Evolutionary conservation across 202 grass and related monocot species (phyloP).

Genomic region (Dendrocalamus latiflorus): DNA sequence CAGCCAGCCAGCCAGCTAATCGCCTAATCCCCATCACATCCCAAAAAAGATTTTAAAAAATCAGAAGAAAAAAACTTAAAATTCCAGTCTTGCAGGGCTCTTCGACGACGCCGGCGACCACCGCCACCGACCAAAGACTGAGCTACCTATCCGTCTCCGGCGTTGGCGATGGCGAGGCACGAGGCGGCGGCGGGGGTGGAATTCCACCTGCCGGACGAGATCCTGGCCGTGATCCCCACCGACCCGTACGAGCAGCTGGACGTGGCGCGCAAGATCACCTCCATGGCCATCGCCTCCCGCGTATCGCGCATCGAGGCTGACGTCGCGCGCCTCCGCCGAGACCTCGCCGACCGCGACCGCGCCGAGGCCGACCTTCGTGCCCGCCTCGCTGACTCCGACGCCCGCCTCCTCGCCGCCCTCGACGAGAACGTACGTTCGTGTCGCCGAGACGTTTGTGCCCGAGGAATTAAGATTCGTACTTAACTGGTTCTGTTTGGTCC

Average conservation of each 20-base stretch:
- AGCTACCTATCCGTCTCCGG: too few relatives aligned
- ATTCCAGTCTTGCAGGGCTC: too few relatives aligned
- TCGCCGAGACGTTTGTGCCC: neutral
- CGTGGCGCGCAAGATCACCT: slow-evolving; percentile 91
- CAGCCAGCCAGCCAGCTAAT: too few relatives aligned
- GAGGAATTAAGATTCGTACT: neutral
- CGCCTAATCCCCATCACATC: too few relatives aligned
- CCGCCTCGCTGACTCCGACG: slow-evolving; percentile 49
- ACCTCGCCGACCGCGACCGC: slow-evolving; percentile 62
- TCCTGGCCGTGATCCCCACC: slow-evolving; percentile 85
- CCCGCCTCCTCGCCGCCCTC: slow-evolving; percentile 52
- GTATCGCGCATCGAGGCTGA: slow-evolving; percentile 75
- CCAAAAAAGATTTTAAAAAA: too few relatives aligned
- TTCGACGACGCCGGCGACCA: too few relatives aligned
- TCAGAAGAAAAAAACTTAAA: too few relatives aligned
- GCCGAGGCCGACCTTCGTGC: slow-evolving; percentile 58
- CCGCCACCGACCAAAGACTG: too few relatives aligned
- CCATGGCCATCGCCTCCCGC: slow-evolving; percentile 90
- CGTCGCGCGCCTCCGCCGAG: slow-evolving; percentile 48
- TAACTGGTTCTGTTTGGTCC: neutral
- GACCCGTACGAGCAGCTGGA: too few relatives aligned
- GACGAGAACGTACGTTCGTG: slow-evolving; percentile 62
- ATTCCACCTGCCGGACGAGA: slow-evolving; percentile 90
- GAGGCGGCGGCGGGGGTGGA: slow-evolving; percentile 44
- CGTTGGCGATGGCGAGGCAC: slow-evolving; percentile 35